Evolutionary conservation across 768 basidiomycete species (phyloP).

Genomic region (Leucogyrophana mollusca): DNA sequence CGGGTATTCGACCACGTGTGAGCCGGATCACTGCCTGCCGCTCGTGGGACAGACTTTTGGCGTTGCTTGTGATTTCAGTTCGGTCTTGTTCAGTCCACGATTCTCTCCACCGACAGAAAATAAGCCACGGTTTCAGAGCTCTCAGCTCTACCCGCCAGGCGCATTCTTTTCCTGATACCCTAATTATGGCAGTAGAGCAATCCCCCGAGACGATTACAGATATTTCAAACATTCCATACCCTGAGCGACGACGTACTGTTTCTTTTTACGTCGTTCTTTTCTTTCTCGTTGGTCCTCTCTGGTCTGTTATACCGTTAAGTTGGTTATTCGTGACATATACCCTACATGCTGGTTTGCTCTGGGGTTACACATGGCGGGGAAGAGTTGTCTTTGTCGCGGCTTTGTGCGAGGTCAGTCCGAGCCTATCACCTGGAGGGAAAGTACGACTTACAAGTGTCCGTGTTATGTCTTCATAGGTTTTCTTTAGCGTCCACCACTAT

Average conservation of each 20-base stretch:
- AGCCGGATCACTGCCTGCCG: neutral
- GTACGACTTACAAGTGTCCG: neutral
- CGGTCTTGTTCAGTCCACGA: no score
- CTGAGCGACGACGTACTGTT: constrained; percentile 35
- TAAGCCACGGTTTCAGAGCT: no score
- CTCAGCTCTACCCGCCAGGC: no score
- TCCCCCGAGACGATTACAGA: constrained; percentile 26
- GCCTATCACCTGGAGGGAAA: constrained; percentile 1
- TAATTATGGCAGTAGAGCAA: constrained; percentile 8
- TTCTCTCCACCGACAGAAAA: no score
- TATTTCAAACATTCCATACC: constrained; percentile 40
- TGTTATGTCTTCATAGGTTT: constrained; percentile 40
- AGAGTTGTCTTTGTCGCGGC: constrained; percentile 46
- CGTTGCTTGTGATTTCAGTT: no score
- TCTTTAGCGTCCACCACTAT: constrained; percentile 68
- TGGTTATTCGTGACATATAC: constrained; percentile 61
- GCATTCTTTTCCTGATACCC: constrained; percentile 8
- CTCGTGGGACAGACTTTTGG: neutral
- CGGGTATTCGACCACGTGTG: constrained; percentile 10
- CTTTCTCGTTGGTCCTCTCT: constrained; percentile 58
- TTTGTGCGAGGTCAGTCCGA: constrained; percentile 53
- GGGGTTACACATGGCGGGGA: constrained; percentile 38
- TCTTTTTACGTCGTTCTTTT: constrained; percentile 63
- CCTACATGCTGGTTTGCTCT: constrained; percentile 42
- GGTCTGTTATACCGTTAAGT: constrained; percentile 59